Conservation (phyloP, 2,329 filamentous ascomycete genomes). For the Aspergillus amoenus region DNA sequence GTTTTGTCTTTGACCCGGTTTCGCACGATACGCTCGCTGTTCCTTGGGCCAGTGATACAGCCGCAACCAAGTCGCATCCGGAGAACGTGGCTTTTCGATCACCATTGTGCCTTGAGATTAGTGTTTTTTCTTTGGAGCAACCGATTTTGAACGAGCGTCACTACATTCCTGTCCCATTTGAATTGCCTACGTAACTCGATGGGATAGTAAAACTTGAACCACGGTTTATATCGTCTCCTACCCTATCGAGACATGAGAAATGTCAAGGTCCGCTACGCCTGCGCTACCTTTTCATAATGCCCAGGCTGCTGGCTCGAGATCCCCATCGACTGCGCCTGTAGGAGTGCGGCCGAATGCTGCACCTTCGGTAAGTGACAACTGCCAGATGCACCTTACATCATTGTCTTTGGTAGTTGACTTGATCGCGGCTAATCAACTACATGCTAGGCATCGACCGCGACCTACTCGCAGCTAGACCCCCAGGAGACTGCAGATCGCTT, state of each 20-base stretch:
- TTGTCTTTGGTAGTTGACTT: not conserved
- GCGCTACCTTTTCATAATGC: constrained; percentile 59
- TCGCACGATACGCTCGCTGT: constrained; percentile 2
- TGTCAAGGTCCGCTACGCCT: constrained; percentile 62
- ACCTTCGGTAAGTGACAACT: constrained; percentile 33
- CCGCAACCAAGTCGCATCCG: constrained; percentile 33
- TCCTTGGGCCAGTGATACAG: constrained; percentile 16
- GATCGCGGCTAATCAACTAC: constrained; percentile 4
- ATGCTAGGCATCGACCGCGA: constrained; percentile 43
- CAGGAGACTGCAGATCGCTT: constrained; percentile 75
- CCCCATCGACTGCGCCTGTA: constrained; percentile 30
- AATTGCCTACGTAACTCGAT: constrained; percentile 11
- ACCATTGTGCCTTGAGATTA: not conserved
- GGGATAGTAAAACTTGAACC: constrained; percentile 28
- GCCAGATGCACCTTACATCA: not conserved
- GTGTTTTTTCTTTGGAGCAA: not conserved
- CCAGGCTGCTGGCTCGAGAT: constrained; percentile 30
- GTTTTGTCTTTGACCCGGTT: constrained; percentile 4
- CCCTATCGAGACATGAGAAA: constrained; percentile 49
- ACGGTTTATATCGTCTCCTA: constrained; percentile 16
- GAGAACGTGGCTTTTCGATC: constrained; percentile 23
- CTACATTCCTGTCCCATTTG: not conserved
- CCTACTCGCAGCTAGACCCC: constrained; percentile 67
- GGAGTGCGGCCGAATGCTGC: constrained; percentile 28
- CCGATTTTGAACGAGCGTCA: not conserved